Base-by-base conservation (phyloP, 257 asterid genomes). In the Ilex asprella region DNA sequence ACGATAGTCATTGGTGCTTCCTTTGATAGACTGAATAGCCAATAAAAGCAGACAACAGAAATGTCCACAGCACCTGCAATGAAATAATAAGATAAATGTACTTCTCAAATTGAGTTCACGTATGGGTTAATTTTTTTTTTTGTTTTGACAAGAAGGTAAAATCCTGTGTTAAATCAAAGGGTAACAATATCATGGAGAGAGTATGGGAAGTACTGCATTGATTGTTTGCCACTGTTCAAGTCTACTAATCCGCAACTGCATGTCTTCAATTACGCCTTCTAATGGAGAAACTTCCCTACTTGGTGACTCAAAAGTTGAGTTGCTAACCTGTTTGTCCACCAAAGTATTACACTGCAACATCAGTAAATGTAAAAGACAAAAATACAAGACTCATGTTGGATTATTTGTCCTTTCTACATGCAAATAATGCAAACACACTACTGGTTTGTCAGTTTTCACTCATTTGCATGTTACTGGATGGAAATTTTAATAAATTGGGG, bases 21-120 rank as follows among this genome's bases (percentile, higher is more conserved):
- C 95, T 80, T 66, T 84, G 96, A 73, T 87, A 87, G 49, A 93
- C 86, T 0, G 97, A 87, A 72, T 93, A 93, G 62, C 99, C 99
- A 14, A 93, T 86, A 75, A 93, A 84, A 0, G 97, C 96, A 31
- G 99, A 93, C 96, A 93, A 84, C 50, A 89, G 67, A 84, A 89
- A 89, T 56, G 99, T 93, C 97, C 96, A 93, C 31, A 93, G 89
- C 62, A 93, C 94, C 99, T 93, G 84, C 71, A 21, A 21, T 21
- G 27, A 21, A 21, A 21, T 21, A 21, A 21, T 21, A 21, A 21
- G 27, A 21, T 21, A 72, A 27, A 31, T 6, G 14, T 3, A 1
- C 47, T 21, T 10, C 30, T n/a, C 8, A 0, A 6, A 9, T 16
- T 15, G 12, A 30, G 5, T 4, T n/a, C 0, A 15, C 43, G 49